phyloP scores from a whole-genome alignment of 2,329 filamentous ascomycete genomes.

The Pseudogymnoascus sp. region DNA sequence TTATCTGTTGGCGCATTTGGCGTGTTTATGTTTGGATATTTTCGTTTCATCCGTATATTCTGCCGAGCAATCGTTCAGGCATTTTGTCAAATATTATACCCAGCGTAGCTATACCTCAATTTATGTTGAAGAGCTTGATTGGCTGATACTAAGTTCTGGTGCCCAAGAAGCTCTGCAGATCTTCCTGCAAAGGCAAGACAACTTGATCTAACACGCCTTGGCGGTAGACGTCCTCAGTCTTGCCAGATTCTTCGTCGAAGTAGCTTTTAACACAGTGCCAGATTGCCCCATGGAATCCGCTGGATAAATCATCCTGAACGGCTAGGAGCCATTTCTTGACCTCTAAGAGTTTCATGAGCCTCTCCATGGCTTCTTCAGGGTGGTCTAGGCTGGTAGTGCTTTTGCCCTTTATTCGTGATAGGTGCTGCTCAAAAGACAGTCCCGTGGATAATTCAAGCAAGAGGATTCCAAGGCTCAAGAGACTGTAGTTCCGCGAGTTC shows the following conservation, averaged over 20 bases:
- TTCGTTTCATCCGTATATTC: background rate
- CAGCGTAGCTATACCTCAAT: background rate
- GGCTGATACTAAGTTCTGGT: background rate
- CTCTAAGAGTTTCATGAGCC: background rate
- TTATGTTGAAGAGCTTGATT: background rate
- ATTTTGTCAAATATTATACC: background rate
- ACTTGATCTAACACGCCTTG: background rate
- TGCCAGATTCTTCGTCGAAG: background rate
- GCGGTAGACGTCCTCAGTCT: background rate
- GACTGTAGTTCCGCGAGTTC: background rate
- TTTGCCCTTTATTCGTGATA: background rate
- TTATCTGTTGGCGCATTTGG: background rate
- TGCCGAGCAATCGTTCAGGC: conserved; percentile 1
- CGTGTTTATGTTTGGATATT: background rate
- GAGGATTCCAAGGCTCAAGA: background rate
- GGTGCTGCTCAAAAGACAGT: background rate
- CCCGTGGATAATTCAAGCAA: background rate
- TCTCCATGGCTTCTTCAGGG: background rate
- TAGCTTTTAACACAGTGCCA: background rate
- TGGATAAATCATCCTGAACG: background rate
- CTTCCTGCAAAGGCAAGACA: background rate
- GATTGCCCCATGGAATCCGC: background rate
- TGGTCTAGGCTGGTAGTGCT: background rate
- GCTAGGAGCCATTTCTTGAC: background rate
- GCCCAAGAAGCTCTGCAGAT: background rate